Conservation (phyloP, 2,329 filamentous ascomycete genomes). For the Curvularia sp. region DNA sequence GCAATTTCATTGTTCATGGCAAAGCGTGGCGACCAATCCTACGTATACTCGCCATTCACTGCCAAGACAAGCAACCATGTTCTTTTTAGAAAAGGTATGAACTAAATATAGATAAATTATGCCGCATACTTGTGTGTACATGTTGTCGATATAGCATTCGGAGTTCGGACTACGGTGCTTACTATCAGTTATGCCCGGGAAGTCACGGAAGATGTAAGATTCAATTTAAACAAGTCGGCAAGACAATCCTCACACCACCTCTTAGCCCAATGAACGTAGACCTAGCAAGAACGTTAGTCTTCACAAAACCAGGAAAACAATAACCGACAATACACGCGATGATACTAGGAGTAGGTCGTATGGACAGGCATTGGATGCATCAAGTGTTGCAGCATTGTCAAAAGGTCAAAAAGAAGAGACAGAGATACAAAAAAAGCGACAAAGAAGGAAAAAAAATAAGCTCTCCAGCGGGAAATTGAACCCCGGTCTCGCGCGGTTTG, state of each 20-base stretch:
- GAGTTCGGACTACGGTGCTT: not conserved
- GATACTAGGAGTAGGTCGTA: no score
- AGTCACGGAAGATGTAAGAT: not conserved
- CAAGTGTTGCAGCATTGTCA: no score
- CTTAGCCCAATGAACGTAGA: no score
- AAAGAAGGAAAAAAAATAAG: not conserved
- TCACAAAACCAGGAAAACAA: no score
- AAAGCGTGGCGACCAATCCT: no score
- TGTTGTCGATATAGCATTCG: not conserved
- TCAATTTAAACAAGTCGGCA: not conserved
- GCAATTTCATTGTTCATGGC: no score
- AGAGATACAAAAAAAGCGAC: not conserved
- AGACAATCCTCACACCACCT: not conserved
- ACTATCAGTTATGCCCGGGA: not conserved
- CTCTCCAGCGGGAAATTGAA: not conserved
- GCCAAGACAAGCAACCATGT: no score
- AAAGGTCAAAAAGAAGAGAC: not conserved
- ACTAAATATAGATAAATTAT: not conserved
- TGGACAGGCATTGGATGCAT: no score
- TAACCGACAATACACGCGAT: no score
- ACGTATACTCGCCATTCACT: no score
- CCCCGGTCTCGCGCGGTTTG: not conserved
- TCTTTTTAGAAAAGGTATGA: no score
- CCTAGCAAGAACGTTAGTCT: no score
- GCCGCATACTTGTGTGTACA: not conserved